Percentiles rank a stretch among this genome's conserved stretches.
Conservation (phyloP, 2,329 filamentous ascomycete genomes). For the Ophiobolus disseminans region DNA sequence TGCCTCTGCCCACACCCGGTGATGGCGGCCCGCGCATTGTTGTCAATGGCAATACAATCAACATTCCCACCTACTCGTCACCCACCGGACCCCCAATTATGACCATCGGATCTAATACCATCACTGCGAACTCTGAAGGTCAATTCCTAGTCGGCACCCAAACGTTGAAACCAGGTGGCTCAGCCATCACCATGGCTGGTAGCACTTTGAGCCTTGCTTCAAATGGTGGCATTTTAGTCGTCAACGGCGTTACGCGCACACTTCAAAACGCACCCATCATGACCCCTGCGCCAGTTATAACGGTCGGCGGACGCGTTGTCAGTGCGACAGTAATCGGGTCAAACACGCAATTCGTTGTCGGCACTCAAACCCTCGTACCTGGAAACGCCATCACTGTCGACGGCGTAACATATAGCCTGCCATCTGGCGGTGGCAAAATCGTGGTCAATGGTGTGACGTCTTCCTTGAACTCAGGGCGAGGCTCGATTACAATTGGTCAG, state of each 20-base stretch:
- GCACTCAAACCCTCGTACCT: slow-evolving; percentile 24
- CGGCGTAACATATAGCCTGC: slow-evolving; percentile 38
- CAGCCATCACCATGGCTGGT: slow-evolving; percentile 45
- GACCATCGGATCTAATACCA: slow-evolving; percentile 30
- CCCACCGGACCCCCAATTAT: slow-evolving; percentile 30
- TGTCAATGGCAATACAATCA: slow-evolving; percentile 37
- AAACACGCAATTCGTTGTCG: slow-evolving; percentile 32
- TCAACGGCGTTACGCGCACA: slow-evolving; percentile 44
- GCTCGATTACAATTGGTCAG: slow-evolving; percentile 21
- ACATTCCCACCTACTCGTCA: slow-evolving; percentile 23
- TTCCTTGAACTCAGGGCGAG: slow-evolving; percentile 16
- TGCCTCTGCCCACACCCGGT: slow-evolving; percentile 29
- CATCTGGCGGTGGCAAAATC: slow-evolving; percentile 23
- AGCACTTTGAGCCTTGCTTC: slow-evolving; percentile 45
- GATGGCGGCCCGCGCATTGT: slow-evolving; percentile 33
- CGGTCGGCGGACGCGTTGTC: slow-evolving; percentile 26
- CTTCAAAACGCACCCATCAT: slow-evolving; percentile 26
- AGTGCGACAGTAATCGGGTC: slow-evolving; percentile 34
- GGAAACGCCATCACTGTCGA: slow-evolving; percentile 31
- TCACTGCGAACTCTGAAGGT: slow-evolving; percentile 43
- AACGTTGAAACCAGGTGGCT: slow-evolving; percentile 45
- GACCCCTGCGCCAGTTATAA: slow-evolving; percentile 27
- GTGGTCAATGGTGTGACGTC: slow-evolving; percentile 39
- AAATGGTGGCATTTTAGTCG: slow-evolving; percentile 45
- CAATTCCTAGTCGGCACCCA: slow-evolving; percentile 44